These are phyloP conservation scores for Cylindrotheca closterium DNA, from an alignment of 108 stramenopile genomes.

Conservation along the genomic window DNA sequence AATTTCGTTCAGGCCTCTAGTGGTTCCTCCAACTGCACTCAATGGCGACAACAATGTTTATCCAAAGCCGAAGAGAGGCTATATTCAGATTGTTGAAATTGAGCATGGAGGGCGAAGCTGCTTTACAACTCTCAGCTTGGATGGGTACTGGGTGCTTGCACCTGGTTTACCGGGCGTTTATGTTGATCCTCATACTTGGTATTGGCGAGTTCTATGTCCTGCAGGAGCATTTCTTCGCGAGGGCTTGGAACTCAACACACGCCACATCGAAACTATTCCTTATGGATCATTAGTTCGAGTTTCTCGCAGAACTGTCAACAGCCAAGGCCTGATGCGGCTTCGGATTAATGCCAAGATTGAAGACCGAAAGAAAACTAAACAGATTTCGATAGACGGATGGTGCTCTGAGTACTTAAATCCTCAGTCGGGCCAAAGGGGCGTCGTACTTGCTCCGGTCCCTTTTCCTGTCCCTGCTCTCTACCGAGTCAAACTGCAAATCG, in stretches of 20 bases:
- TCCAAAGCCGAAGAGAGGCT: not conserved
- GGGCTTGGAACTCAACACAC: conserved; percentile 71
- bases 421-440: conserved; percentile 74
- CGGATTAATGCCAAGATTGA: conserved; percentile 25
- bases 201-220: conserved; percentile 69
- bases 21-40: not conserved
- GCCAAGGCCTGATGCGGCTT: conserved; percentile 72
- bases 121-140: conserved; percentile 45
- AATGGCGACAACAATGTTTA: conserved; percentile 1
- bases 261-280: conserved; percentile 60
- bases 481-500: conserved; percentile 45
- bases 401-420: conserved; percentile 90
- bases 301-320: conserved; percentile 61
- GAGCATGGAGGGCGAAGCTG: conserved; percentile 21
- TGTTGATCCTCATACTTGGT: conserved; percentile 41
- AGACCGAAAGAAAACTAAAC: not conserved
- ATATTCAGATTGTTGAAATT: not conserved
- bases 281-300: conserved; percentile 72
- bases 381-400: conserved; percentile 57
- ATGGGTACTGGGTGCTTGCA: conserved; percentile 56
- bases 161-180: conserved; percentile 54
- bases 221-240: conserved; percentile 77
- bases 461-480: conserved; percentile 68
- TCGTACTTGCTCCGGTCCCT: conserved; percentile 64
- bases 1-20: conserved; percentile 19